Base-by-base conservation (phyloP, 495 filamentous ascomycete genomes). In the Alectoria sarmentosa region DNA sequence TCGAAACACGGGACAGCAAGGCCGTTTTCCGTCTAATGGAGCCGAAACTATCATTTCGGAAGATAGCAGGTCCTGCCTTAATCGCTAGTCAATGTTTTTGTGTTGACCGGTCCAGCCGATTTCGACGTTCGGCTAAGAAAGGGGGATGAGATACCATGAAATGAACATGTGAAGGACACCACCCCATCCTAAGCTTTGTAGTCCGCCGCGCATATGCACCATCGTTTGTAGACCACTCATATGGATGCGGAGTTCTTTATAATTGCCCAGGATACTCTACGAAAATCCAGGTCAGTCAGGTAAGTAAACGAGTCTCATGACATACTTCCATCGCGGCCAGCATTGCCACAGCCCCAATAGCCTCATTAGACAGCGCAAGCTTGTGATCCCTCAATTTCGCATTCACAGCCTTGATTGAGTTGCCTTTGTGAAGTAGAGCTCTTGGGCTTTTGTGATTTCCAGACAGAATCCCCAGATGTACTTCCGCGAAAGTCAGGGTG, bases 291-390 rank as follows among this genome's bases (percentile, higher is more conserved):
- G 23, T 52, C 14, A 52, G 26, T 26, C n/a, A 4, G n/a, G 10
- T 28, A 17, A 52, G 26, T 14, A 30, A 14, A 52, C 10, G 26
- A 15, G 2, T 30, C 11, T 28, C 13, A 11, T 28, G 13, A 52
- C 36, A 11, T 66, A 66, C 67, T 60, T 66, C 63, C n/a, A 46
- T 52, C 17, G 63, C 58, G 9, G 62, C 63, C 6, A 69, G 59
- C 55, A 63, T 59, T 19, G 59, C 63, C 15, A 69, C 64, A 19
- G 63, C 52, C 4, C 67, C 63, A 34, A 66, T 66, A 14, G 59
- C 63, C n/a, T 48, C 54, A 26, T 66, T 59, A 3, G 64, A 49
- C 36, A 56, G 19, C 8, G 42, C 63, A 38, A 49, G 37, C 5
- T 52, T 21, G 4, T 39, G 48, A 32, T 58, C 48, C 8, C 58